Conservation (phyloP, 495 filamentous ascomycete species). For the Aspergillus ellipticus region DNA sequence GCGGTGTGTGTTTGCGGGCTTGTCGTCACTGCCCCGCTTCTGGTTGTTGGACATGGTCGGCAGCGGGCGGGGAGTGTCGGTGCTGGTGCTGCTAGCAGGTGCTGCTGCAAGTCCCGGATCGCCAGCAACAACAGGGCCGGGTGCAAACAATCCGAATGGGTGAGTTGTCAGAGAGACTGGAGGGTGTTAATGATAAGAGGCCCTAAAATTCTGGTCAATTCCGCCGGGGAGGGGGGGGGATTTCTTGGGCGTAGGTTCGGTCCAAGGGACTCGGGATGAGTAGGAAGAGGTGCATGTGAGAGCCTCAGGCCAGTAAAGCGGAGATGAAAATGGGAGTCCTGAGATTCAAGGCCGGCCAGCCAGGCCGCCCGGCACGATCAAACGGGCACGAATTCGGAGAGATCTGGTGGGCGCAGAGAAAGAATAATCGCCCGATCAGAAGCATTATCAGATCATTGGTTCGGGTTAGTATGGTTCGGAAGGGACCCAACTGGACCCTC, state of each 20-base stretch:
- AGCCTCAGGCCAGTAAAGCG: neutral
- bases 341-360: neutral
- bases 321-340: neutral
- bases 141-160: neutral
- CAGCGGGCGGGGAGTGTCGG: constrained; percentile 4
- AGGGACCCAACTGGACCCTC: neutral
- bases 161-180: neutral
- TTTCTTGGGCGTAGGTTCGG: constrained; percentile 12
- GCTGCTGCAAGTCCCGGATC: neutral
- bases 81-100: neutral
- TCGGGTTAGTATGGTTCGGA: neutral
- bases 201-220: neutral
- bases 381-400: neutral
- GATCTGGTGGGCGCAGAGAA: neutral
- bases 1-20: constrained; percentile 8
- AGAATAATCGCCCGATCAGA: neutral
- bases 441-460: neutral
- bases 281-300: constrained; percentile 18
- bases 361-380: neutral
- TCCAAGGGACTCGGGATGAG: constrained; percentile 13
- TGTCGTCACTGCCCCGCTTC: constrained; percentile 24
- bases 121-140: neutral
- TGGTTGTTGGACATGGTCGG: constrained; percentile 16
- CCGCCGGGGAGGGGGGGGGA: too few relatives aligned
- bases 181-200: neutral